These are phyloP conservation scores for Eucalyptus paniculata DNA, from an alignment of 345 rosid genomes.

Conservation along the genomic window DNA sequence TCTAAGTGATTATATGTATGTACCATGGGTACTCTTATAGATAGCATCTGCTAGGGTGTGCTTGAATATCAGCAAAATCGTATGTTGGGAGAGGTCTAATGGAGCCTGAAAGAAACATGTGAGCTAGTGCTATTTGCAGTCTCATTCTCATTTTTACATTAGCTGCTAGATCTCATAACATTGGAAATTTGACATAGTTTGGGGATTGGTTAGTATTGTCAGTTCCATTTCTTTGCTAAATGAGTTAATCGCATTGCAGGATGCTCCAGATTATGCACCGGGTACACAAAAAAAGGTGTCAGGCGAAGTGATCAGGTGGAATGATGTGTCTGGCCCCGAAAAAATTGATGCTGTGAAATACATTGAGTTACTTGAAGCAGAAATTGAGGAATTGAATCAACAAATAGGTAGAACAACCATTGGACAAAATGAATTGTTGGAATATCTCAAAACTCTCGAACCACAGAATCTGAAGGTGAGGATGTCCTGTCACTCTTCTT, in stretches of 20 bases:
- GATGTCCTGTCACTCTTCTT: neutral
- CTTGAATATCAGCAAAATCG: neutral
- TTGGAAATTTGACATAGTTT: neutral
- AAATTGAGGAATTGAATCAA: conserved; percentile 76
- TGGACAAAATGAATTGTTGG: conserved; percentile 79
- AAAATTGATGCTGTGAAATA: conserved; percentile 83
- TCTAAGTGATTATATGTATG: neutral
- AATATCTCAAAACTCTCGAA: conserved; percentile 81
- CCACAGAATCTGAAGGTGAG: conserved; percentile 93
- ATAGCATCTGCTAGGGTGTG: neutral
- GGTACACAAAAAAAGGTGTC: conserved; percentile 92
- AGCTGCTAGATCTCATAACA: neutral
- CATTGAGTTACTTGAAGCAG: conserved; percentile 90
- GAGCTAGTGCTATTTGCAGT: neutral
- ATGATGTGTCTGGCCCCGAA: conserved; percentile 78
- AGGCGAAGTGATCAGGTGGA: conserved; percentile 94
- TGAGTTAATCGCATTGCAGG: conserved; percentile 7
- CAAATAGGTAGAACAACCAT: conserved; percentile 60
- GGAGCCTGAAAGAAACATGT: neutral
- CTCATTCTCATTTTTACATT: neutral
- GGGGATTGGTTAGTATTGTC: neutral
- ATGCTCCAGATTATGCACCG: conserved; percentile 66
- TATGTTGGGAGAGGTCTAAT: neutral
- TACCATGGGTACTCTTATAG: neutral
- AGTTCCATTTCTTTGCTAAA: neutral